Conservation (phyloP, 352 stramenopile genomes). For the Phytophthora syringae region DNA sequence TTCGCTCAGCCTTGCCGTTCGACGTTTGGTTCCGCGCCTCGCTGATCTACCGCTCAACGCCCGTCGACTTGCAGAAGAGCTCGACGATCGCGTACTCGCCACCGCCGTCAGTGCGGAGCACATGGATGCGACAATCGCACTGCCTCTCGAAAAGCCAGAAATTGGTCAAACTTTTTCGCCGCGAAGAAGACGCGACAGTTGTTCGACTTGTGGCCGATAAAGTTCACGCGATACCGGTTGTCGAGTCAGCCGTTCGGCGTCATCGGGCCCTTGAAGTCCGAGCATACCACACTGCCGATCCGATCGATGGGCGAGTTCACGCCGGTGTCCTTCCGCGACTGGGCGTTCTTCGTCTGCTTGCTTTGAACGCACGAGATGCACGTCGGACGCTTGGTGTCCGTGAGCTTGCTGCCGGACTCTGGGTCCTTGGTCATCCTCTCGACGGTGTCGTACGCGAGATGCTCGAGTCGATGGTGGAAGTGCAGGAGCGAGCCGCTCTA, state of each 20-base stretch:
- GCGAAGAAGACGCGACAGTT: slow-evolving; percentile 22
- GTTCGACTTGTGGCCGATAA: slow-evolving; percentile 12
- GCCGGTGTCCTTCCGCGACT: slow-evolving; percentile 6
- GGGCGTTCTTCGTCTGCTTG: slow-evolving; percentile 14
- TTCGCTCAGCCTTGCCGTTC: slow-evolving; percentile 39
- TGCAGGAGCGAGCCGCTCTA: slow-evolving; percentile 1
- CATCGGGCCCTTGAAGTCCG: slow-evolving; percentile 6
- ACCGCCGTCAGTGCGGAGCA: slow-evolving; percentile 17
- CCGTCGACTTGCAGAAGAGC: slow-evolving; percentile 29
- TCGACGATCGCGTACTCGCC: slow-evolving; percentile 36
- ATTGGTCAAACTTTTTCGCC: slow-evolving; percentile 13
- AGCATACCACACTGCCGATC: slow-evolving; percentile 21
- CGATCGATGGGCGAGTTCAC: slow-evolving; percentile 9
- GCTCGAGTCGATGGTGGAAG: slow-evolving; percentile 4
- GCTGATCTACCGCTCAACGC: slow-evolving; percentile 18
- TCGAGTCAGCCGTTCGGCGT: background rate
- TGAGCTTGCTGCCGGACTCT: slow-evolving; percentile 2
- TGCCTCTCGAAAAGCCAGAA: slow-evolving; percentile 17
- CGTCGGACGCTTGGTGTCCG: background rate
- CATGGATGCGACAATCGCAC: slow-evolving; percentile 6
- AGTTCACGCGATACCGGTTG: slow-evolving; percentile 24
- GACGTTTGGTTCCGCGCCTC: slow-evolving; percentile 27
- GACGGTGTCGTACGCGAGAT: slow-evolving; percentile 11
- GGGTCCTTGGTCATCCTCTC: background rate
- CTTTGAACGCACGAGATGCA: slow-evolving; percentile 18